phyloP scores from a whole-genome alignment of 116 monocot species.

The Phalaenopsis hybrid region DNA sequence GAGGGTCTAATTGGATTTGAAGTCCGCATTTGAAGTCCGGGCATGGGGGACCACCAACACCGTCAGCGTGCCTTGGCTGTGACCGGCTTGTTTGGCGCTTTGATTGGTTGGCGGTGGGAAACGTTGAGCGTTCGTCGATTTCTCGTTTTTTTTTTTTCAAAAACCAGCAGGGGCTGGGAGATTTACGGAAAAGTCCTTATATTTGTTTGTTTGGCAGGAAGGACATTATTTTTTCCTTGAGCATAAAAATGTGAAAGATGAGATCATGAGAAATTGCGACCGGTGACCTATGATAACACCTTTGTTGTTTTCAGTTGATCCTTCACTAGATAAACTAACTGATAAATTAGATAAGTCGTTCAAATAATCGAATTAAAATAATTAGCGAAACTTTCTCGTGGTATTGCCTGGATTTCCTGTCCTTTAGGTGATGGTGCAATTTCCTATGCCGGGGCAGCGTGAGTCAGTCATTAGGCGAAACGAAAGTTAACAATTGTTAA shows the following conservation, averaged over 20 bases:
- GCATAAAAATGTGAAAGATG: background rate
- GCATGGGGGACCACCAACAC: slow-evolving; percentile 3
- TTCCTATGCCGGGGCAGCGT: too few relatives aligned
- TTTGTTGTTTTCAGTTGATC: background rate
- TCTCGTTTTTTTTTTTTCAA: background rate
- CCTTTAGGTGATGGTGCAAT: too few relatives aligned
- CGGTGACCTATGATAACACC: background rate
- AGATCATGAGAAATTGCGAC: background rate
- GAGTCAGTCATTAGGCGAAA: too few relatives aligned
- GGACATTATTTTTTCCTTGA: background rate
- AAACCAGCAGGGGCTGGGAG: too few relatives aligned
- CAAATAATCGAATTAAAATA: background rate
- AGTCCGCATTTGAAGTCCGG: slow-evolving; percentile 24
- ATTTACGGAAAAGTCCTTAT: slow-evolving; percentile 1
- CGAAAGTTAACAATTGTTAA: too few relatives aligned
- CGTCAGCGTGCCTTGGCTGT: slow-evolving; percentile 11
- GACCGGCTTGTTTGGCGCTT: background rate
- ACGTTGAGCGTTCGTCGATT: background rate
- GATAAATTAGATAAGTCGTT: background rate
- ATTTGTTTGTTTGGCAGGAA: background rate
- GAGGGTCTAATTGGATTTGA: slow-evolving; percentile 14
- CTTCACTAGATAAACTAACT: background rate
- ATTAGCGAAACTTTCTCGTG: background rate
- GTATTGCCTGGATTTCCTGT: background rate
- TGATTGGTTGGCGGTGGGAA: background rate